Evolutionary conservation across 2,329 filamentous ascomycete species (phyloP), one percentile per base, ranked within the genome.

Genomic region (Hypoxylon sp.): DNA sequence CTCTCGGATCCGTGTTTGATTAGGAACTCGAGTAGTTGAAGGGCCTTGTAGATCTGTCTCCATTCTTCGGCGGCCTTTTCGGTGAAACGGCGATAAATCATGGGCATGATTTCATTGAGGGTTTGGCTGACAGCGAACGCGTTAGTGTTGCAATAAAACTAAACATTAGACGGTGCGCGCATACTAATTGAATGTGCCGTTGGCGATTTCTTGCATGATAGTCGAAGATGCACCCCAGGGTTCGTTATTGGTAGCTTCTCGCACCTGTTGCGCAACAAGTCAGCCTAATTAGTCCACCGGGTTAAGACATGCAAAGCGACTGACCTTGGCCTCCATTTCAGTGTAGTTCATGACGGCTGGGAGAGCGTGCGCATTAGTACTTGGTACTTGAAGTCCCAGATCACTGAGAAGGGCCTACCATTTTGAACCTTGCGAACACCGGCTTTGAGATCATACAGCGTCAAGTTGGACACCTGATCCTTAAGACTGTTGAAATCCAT

Each of bases 61-160:
- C 95, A 99, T 81, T 99, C 95, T 77, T 99, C 95, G 58, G 95
- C 94, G 6, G 93, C 87, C 83, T 99, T 99, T 78, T 99, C 95
- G 64, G 95, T 99, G 79, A 99, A 99, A 69, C 95, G 92, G 75
- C 96, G 95, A 83, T 99, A 99, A 76, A 99, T 97, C 93, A 99
- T 95, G 70, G 95, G 95, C 95, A 99, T 99, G 77, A 99, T 98
- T 79, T 99, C 95, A 79, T 98, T 98, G 59, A 99, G 88, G 54
- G 94, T 88, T 88, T 97, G 93, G 78, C 94, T 97, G 75, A 30
- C 17, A 44, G 59, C 43, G 15, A 49, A 20, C 43, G 6, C 17
- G 48, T 66, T 56, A 67, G 53, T 30, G 41, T 52, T 41, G 51
- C 11, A 22, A 41, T 22, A 30, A 41, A 28, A 56, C n/a, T 13